Base-by-base conservation (phyloP, 768 basidiomycete genomes). In the Rhodotorula diobovata region DNA sequence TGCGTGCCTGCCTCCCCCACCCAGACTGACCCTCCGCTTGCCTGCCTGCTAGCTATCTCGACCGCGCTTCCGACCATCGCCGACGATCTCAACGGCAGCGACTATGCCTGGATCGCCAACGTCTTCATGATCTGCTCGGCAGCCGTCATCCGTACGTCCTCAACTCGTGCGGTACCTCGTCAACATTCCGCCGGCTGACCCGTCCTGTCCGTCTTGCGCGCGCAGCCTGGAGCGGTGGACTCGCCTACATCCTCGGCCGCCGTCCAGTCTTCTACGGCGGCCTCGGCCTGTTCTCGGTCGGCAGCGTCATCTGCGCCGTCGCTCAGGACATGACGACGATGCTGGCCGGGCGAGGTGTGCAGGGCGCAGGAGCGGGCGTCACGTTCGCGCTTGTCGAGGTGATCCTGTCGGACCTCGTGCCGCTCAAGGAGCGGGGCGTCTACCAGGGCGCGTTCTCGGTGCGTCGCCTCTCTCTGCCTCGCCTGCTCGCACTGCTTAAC, bases 351-450 rank as follows among this genome's bases (percentile, higher is more conserved):
- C 79, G 85, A 39, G 61, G 53, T 34, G 35, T 79, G n/a, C 77
- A 78, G 45, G 78, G 78, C 21, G 69, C 73, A 21, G 78, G 76
- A 9, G 76, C 57, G 11, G 72, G 72, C 0, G 48, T 66, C 39
- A 74, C 70, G 43, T 34, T 74, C 2, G 55, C 62, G 11, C 30
- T 55, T 20, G 54, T 57, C 41, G 63, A 63, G 53, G 25, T 65
- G 28, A 35, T 65, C 39, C 55, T 66, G 16, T 77, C 79, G 4
- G 81, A 81, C 14, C 84, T 85, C 51, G 83, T 85, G 21, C 80
- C 84, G 7, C 79, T 86, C 15, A 55, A 77, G 21, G 83, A 85
- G 79, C 81, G 85, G 14, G 85, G 85, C 6, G 39, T 50, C 1
- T 74, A 53, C 51, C 59, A 65, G 3, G 73, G 69, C 0, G 63